phyloP scores from a whole-genome alignment of 2,329 filamentous ascomycete species.

The Beauveria australis region DNA sequence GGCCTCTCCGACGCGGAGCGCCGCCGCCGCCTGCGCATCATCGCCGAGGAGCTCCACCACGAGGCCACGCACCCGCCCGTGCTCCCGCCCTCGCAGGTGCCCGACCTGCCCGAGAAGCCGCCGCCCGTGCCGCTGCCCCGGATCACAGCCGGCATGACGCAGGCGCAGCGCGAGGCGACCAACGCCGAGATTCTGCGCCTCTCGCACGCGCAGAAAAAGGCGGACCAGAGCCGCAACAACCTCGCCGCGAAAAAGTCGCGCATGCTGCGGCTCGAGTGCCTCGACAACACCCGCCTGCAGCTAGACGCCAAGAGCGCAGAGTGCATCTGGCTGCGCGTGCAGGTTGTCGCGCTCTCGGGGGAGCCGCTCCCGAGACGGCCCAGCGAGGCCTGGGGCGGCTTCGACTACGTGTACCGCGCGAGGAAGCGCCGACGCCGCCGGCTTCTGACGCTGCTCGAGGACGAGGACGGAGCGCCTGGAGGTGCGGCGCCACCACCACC shows the following conservation, averaged over 20 bases:
- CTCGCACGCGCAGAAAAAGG: constrained; percentile 19
- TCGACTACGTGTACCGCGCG: background rate
- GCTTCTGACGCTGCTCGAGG: too few relatives aligned
- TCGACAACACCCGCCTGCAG: constrained; percentile 16
- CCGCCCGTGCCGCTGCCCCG: constrained; percentile 14
- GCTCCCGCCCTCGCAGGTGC: constrained; percentile 20
- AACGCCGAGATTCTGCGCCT: constrained; percentile 7
- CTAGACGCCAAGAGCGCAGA: constrained; percentile 19
- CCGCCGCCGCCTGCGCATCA: constrained; percentile 13
- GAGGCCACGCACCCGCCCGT: constrained; percentile 20
- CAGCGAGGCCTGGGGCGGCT: constrained; percentile 6
- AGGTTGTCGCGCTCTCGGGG: constrained; percentile 19
- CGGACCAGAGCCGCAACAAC: constrained; percentile 28
- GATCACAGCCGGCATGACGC: constrained; percentile 11
- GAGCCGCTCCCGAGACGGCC: constrained; percentile 5
- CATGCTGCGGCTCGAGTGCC: constrained; percentile 21
- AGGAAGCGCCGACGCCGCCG: background rate
- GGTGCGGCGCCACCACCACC: too few relatives aligned
- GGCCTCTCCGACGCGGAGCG: constrained; percentile 14
- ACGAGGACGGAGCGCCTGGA: too few relatives aligned
- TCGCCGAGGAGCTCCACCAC: constrained; percentile 17
- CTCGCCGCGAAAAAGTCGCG: constrained; percentile 29
- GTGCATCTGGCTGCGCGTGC: constrained; percentile 21
- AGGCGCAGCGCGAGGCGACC: constrained; percentile 4
- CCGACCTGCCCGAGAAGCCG: constrained; percentile 21